A percentile compares a stretch with the other conserved stretches of the same genome.
Conservation (phyloP, 2,329 filamentous ascomycete genomes). For the Phialocephala sp. region DNA sequence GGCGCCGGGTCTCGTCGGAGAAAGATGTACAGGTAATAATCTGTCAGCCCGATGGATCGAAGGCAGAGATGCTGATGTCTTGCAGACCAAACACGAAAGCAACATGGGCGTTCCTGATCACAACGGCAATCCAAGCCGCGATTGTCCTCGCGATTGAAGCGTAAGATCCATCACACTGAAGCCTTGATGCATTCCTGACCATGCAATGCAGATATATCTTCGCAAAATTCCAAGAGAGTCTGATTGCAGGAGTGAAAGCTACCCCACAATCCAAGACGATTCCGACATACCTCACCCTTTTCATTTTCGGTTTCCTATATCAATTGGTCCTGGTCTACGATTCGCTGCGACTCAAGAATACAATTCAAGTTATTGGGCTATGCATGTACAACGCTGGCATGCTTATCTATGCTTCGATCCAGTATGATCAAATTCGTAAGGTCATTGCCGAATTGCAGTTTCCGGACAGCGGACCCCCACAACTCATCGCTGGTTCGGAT, state of each 20-base stretch:
- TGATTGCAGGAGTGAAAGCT: conserved; percentile 55
- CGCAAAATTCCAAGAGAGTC: conserved; percentile 76
- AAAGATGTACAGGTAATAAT: conserved; percentile 68
- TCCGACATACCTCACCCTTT: conserved; percentile 92
- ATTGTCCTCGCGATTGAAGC: conserved; percentile 85
- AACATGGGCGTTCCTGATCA: conserved; percentile 84
- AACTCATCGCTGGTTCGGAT: conserved; percentile 40
- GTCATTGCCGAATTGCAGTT: conserved; percentile 65
- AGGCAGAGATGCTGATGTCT: conserved; percentile 9
- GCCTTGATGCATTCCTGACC: background rate
- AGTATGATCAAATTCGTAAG: conserved; percentile 86
- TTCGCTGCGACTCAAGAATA: conserved; percentile 92
- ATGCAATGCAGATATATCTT: conserved; percentile 74
- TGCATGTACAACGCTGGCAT: conserved; percentile 92
- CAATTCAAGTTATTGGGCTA: conserved; percentile 95
- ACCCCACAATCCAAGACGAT: conserved; percentile 72
- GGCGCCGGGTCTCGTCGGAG: conserved; percentile 40
- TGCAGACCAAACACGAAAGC: conserved; percentile 74
- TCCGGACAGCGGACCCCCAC: conserved; percentile 47
- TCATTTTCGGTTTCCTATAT: conserved; percentile 97
- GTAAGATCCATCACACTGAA: conserved; percentile 57
- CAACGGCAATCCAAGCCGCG: conserved; percentile 76
- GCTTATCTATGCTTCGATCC: conserved; percentile 89
- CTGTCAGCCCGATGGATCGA: conserved; percentile 1
- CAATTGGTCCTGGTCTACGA: conserved; percentile 90